Conservation (phyloP, 2,329 filamentous ascomycete species). For the Ascochyta koolunga region DNA sequence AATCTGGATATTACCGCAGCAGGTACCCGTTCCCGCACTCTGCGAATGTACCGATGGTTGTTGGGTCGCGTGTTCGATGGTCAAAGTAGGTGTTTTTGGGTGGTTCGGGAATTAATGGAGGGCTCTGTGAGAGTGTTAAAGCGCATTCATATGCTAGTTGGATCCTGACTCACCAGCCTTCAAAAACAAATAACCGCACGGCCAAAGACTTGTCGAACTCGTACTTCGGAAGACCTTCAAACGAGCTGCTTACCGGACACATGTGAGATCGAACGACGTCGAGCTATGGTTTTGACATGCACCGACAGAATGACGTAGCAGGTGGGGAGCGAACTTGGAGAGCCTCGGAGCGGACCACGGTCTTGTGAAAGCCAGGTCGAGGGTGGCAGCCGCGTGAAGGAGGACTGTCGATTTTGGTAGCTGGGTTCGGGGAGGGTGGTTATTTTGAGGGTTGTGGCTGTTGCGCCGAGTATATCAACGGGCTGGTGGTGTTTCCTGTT, state of each 20-base stretch:
- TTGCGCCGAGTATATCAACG: constrained; percentile 3
- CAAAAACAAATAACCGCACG: constrained; percentile 20
- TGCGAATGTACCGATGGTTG: not conserved
- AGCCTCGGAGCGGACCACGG: constrained; percentile 7
- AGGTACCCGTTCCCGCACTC: constrained; percentile 3
- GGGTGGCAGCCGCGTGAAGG: not conserved
- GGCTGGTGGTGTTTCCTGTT: constrained; percentile 34
- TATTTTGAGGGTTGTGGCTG: constrained; percentile 7
- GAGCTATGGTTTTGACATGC: constrained; percentile 21
- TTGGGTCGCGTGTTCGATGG: constrained; percentile 1
- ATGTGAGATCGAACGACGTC: constrained; percentile 34
- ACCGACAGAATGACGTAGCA: constrained; percentile 35
- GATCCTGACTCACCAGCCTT: constrained; percentile 18
- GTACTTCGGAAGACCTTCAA: constrained; percentile 32
- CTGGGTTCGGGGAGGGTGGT: not conserved
- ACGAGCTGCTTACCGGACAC: constrained; percentile 29
- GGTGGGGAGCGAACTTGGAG: constrained; percentile 16
- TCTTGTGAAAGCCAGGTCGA: constrained; percentile 2
- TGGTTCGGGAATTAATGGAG: constrained; percentile 12
- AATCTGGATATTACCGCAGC: not conserved
- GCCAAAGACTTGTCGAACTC: constrained; percentile 37
- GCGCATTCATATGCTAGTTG: constrained; percentile 16
- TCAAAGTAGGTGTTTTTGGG: constrained; percentile 12
- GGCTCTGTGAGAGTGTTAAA: constrained; percentile 23
- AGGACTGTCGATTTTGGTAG: constrained; percentile 2